Base-by-base conservation (phyloP, 148 eudicot genomes). In the Simmondsia chinensis region DNA sequence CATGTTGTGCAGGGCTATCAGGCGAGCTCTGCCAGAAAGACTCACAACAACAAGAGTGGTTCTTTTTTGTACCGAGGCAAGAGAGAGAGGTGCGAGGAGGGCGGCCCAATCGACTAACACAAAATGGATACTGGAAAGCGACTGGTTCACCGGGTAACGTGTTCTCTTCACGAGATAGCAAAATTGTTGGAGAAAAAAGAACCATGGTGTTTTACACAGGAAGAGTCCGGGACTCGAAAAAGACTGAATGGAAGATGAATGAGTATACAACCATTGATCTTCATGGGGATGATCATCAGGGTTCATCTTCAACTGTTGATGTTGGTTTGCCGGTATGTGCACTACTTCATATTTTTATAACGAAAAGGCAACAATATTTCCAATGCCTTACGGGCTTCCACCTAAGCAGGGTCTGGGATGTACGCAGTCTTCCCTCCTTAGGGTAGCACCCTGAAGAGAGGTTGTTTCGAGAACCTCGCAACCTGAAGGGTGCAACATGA, bases 151-250 rank as follows among this genome's bases (percentile, higher is more conserved):
- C 72, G 0, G 47, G 63, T 13, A 39, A 22, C 9, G 77, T 82
- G 7, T 71, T 63, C 50, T 77, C 85, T 9, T 59, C 68, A 3
- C 6, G 30, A 1, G 25, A 39, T 1, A 64, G 64, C 18, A 68
- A 52, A 26, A 12, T 53, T 15, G 75, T 82, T 2, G 93, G 93
- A 1, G 32, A 48, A 20, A 82, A 75, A 70, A 65, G 70, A 38
- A 82, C 86, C n/a, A 78, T 82, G 86, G 93, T 82, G 26, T 82
- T 78, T 56, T 78, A 78, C 57, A 32, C 19, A n/a, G 93, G 93
- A 24, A 44, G 76, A 58, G 82, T 56, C 61, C 8, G 79, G 72
- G 2, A 30, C 31, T 6, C n/a, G n/a, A n/a, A n/a, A n/a, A 82
- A 82, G 50, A 78, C 86, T 11, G 43, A 60, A 1, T 82, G 93